Evolutionary conservation across 2,329 filamentous ascomycete genomes (phyloP).

Genomic region (Ophiostoma montium): DNA sequence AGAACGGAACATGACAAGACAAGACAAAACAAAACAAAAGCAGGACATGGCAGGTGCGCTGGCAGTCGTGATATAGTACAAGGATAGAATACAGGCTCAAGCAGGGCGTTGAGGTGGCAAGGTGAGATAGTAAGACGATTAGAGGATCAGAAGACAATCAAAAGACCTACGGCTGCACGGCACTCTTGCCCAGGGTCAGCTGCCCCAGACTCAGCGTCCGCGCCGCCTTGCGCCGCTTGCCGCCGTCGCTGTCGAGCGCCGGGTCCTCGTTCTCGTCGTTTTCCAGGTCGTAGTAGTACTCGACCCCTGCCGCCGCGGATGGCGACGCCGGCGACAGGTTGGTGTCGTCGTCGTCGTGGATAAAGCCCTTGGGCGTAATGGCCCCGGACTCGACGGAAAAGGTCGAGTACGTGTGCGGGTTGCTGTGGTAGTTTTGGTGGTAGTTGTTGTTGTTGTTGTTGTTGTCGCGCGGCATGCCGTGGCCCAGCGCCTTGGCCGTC

Average conservation of each 20-base stretch:
- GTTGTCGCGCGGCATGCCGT: neutral
- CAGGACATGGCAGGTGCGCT: no score
- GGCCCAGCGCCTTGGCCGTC: constrained; percentile 8
- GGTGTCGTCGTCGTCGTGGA: constrained; percentile 5
- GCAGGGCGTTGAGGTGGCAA: no score
- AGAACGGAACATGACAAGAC: no score
- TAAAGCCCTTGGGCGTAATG: constrained; percentile 27
- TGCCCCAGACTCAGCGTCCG: constrained; percentile 51
- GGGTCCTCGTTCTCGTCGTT: constrained; percentile 17
- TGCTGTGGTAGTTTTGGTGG: no score
- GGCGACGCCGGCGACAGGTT: constrained; percentile 21
- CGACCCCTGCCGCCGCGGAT: no score
- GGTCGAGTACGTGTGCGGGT: neutral
- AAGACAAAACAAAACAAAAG: no score
- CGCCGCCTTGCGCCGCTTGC: constrained; percentile 36
- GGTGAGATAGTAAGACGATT: no score
- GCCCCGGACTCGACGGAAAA: constrained; percentile 13
- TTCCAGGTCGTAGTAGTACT: constrained; percentile 15
- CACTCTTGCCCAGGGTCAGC: constrained; percentile 27
- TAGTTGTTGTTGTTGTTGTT: neutral
- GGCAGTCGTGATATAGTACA: neutral
- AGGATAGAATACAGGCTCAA: neutral
- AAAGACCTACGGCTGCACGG: constrained; percentile 5
- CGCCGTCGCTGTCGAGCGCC: constrained; percentile 15
- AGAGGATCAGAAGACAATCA: neutral